These are phyloP conservation scores for Angophora floribunda DNA, from an alignment of 345 rosid species.

Conservation along the genomic window DNA sequence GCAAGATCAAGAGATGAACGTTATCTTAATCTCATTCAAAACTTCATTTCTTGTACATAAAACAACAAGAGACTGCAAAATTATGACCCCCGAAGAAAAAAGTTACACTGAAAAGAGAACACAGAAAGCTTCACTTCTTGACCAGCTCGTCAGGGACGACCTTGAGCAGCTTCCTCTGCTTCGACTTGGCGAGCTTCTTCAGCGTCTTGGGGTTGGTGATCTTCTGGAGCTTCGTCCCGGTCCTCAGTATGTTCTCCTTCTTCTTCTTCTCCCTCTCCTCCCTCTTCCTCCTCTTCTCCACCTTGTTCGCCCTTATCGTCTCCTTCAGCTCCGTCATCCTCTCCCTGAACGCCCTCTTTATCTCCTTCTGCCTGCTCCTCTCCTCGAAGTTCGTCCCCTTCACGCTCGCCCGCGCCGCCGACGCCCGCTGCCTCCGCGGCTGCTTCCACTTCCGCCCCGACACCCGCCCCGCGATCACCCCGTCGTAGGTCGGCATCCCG, in stretches of 20 bases:
- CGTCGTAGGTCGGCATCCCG: constrained; percentile 73
- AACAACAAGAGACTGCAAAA: background rate
- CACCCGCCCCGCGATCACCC: constrained; percentile 86
- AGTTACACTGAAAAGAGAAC: background rate
- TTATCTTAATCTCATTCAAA: background rate
- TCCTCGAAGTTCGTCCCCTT: constrained; percentile 47
- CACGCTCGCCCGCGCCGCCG: constrained; percentile 56
- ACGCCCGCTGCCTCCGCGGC: constrained; percentile 54
- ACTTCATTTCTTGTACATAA: background rate
- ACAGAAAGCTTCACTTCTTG: background rate
- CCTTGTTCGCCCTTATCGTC: constrained; percentile 68
- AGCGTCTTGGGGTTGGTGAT: constrained; percentile 77
- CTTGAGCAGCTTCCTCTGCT: constrained; percentile 72
- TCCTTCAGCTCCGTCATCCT: constrained; percentile 75
- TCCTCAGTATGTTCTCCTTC: constrained; percentile 64
- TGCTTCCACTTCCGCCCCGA: constrained; percentile 87
- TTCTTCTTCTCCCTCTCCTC: constrained; percentile 93
- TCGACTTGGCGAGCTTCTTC: constrained; percentile 71
- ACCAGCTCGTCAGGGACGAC: constrained; percentile 58
- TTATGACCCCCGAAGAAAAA: background rate
- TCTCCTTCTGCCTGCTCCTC: constrained; percentile 59
- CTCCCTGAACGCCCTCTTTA: constrained; percentile 71
- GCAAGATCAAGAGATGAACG: background rate
- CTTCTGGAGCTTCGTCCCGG: constrained; percentile 77
- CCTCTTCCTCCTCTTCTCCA: constrained; percentile 70